Evolutionary conservation across 2,329 filamentous ascomycete species (phyloP), one percentile per base, ranked within the genome.

Genomic region (Neopestalotiopsis rosae): DNA sequence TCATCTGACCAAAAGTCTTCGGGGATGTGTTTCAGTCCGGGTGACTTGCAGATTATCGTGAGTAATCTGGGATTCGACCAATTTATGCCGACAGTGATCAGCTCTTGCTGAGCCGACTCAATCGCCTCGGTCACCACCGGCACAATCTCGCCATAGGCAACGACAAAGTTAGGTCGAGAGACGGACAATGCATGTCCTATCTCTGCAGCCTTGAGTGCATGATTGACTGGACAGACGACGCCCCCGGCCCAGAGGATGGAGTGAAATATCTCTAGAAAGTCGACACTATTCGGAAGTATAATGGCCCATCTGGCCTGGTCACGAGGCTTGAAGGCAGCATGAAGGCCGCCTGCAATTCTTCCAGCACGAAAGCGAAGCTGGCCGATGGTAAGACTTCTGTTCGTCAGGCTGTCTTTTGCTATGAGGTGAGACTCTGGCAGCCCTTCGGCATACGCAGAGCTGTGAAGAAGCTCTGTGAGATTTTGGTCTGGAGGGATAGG

Each of bases 271-370:
- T 85, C 83, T 2, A 84, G 74, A 67, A 82, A 84, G 13, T 84
- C 82, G 38, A 84, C 81, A 57, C 80, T 82, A 70, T 84, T 85
- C 5, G 83, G 83, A 5, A 84, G 72, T 5, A 83, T 76, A n/a
- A 85, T 74, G 0, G 78, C 81, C 81, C 81, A 83, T 67, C 79
- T 77, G 6, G 79, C 75, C 61, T 81, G 80, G 62, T 82, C 79
- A 30, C 68, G 65, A 5, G 80, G 81, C 2, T 70, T 70, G 30
- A 81, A 74, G 4, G 72, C 74, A 24, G 76, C 71, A 14, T 76
- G 70, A 14, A 85, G 72, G 1, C 83, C 82, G 38, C 80, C 76
- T 20, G 82, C 82, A 24, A 85, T 76, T 32, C 79, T 76, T 1
- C 82, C 82, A 2, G 83, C 80, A 10, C 78, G 78, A 34, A 79